Evolutionary conservation across 129 eudicot species (phyloP), one percentile per base, ranked within the genome.

Genomic region (Flaveria robusta): DNA sequence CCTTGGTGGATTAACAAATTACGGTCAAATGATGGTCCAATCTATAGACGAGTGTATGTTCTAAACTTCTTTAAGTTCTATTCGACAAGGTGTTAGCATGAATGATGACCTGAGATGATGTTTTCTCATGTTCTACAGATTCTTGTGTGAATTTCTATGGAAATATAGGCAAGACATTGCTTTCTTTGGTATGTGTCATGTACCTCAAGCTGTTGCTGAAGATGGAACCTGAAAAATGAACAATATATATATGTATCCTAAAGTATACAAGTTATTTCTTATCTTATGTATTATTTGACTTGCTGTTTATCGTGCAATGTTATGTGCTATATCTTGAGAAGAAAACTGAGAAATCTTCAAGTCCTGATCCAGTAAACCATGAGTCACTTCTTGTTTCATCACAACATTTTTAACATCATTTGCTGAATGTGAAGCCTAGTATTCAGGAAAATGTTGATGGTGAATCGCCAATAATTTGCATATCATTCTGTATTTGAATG

Each of bases 71-170:
- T 7, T 15, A 50, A 52, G 50, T 65, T 72, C 51, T 37, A 41
- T 10, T 7, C 0, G 5, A 9, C 11, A 2, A 70, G 66, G 69
- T 23, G 12, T 29, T 1, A 66, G 20, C 19, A 66, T 91, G 56
- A n/a, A n/a, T n/a, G n/a, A n/a, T n/a, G n/a, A n/a, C n/a, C n/a
- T n/a, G n/a, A n/a, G n/a, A n/a, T n/a, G n/a, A n/a, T n/a, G n/a
- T n/a, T n/a, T n/a, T n/a, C n/a, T n/a, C n/a, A n/a, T n/a, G n/a
- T n/a, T n/a, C n/a, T n/a, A n/a, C n/a, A n/a, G n/a, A n/a, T n/a
- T n/a, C n/a, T n/a, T n/a, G n/a, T n/a, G n/a, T n/a, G n/a, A 92
- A 92, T 80, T 92, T 89, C 74, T 87, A 84, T 66, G 97, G 97
- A 64, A 92, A 89, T 83, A 80, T 92, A n/a, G 97, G 97, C 75